A percentile compares a stretch with the other conserved stretches of the same genome.
These are phyloP conservation scores for Citrullus mucosospermus DNA, from an alignment of 306 rosid genomes.

Conservation along the genomic window DNA sequence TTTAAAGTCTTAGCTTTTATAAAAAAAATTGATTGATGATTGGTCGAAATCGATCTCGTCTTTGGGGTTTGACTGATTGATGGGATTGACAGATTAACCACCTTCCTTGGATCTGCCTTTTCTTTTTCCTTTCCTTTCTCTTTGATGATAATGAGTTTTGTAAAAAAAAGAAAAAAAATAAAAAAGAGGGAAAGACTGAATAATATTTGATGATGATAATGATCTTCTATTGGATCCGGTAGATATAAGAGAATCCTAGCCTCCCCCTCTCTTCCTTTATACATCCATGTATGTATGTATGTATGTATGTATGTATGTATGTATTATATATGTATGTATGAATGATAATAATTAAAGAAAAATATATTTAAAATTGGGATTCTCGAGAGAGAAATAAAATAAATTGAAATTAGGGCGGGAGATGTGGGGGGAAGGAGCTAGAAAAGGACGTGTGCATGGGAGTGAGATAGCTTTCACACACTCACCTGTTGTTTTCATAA, in stretches of 20 bases:
- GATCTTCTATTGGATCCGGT: constrained; percentile 27
- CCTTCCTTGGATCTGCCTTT: constrained; percentile 91
- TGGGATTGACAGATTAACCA: constrained; percentile 89
- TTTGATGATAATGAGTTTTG: constrained; percentile 46
- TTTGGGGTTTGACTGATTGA: constrained; percentile 59
- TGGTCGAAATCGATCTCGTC: constrained; percentile 36
- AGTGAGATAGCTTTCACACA: constrained; percentile 94
- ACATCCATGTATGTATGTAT: not conserved
- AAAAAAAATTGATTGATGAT: constrained; percentile 54
- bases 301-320: not conserved
- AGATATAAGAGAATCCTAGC: constrained; percentile 22
- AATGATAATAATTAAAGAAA: no score
- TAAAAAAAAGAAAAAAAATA: constrained; percentile 35
- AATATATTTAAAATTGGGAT: constrained; percentile 15
- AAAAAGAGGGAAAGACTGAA: not conserved
- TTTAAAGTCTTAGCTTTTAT: constrained; percentile 17
- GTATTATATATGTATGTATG: not conserved
- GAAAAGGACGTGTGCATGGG: constrained; percentile 99
- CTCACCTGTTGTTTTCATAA: constrained; percentile 69
- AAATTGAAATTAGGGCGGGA: constrained; percentile 59
- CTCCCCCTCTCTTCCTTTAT: no score
- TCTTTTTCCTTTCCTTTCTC: not conserved
- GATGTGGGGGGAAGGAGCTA: constrained; percentile 98
- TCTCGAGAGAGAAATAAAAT: constrained; percentile 19
- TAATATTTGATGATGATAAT: not conserved